A percentile compares a stretch with the other conserved stretches of the same genome.
phyloP scores from a whole-genome alignment of 306 rosid genomes.

The Malus sylvestris region DNA sequence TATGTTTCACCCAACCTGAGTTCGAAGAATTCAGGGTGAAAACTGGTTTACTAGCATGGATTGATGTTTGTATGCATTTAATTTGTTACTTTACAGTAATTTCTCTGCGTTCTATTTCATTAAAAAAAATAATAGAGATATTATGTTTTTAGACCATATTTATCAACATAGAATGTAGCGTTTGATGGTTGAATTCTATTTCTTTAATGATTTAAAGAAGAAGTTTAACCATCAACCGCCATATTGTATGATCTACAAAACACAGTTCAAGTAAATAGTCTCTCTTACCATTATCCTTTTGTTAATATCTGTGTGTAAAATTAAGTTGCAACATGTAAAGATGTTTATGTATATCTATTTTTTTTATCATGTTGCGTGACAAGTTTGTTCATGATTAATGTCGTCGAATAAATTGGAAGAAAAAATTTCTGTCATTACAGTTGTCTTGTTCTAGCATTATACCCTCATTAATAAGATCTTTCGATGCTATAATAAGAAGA shows the following conservation, averaged over 20 bases:
- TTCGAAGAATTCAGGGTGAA: background rate
- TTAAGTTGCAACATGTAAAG: background rate
- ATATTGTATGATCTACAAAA: too few species aligned
- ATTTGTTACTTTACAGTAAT: background rate
- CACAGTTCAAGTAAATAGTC: too few species aligned
- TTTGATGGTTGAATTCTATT: too few species aligned
- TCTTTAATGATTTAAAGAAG: too few species aligned
- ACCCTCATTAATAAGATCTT: too few species aligned
- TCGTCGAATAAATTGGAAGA: background rate
- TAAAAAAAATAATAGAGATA: too few species aligned
- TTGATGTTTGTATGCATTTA: background rate
- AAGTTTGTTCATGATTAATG: background rate
- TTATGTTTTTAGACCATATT: too few species aligned
- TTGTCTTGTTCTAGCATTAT: too few species aligned
- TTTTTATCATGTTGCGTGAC: background rate
- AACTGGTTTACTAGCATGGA: background rate
- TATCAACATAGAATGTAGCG: too few species aligned
- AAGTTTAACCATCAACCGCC: too few species aligned
- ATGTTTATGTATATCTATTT: background rate
- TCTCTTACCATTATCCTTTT: too few species aligned
- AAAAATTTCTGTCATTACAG: background rate
- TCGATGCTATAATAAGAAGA: too few species aligned
- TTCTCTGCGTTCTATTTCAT: background rate
- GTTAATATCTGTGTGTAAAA: background rate
- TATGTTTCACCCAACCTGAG: conserved; percentile 3